Evolutionary conservation across 2,329 filamentous ascomycete genomes (phyloP).

Genomic region (Trichoderma arundinaceum): DNA sequence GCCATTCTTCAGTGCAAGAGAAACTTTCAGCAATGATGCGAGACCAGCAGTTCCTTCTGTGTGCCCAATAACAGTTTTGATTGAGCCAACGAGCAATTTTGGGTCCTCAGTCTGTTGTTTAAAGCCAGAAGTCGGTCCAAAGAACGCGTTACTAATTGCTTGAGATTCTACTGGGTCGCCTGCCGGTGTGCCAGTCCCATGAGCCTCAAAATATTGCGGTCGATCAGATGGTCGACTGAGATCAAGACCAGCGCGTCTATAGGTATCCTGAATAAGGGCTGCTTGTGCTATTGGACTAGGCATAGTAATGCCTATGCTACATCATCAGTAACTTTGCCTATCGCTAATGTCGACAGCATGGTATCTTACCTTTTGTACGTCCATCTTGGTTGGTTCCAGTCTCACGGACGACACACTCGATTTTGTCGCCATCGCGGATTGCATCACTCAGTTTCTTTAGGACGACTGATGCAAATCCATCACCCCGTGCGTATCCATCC

Average conservation of each 20-base stretch:
- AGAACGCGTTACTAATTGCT: no score
- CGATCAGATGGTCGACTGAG: slow-evolving; percentile 37
- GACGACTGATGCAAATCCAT: slow-evolving; percentile 4
- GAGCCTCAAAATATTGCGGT: slow-evolving; percentile 38
- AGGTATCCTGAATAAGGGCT: not conserved
- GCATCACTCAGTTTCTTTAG: slow-evolving; percentile 7
- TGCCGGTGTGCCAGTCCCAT: slow-evolving; percentile 27
- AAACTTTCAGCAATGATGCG: slow-evolving; percentile 32
- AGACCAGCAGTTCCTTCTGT: slow-evolving; percentile 39
- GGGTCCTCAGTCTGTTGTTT: no score
- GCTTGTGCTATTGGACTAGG: slow-evolving; percentile 17
- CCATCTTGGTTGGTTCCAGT: slow-evolving; percentile 25
- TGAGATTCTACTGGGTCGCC: slow-evolving; percentile 34
- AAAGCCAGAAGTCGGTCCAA: no score
- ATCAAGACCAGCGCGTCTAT: slow-evolving; percentile 39
- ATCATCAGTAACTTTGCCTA: no score
- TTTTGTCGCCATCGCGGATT: slow-evolving; percentile 17
- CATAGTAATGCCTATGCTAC: not conserved
- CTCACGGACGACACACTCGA: slow-evolving; percentile 22
- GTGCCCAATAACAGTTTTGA: slow-evolving; percentile 41
- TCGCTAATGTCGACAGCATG: no score
- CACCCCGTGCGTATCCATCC: not conserved
- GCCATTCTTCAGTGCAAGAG: slow-evolving; percentile 25
- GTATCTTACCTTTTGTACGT: not conserved
- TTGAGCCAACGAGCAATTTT: slow-evolving; percentile 37